Evolutionary conservation across 2,329 filamentous ascomycete species (phyloP).

Genomic region (Trichoderma polysporum): DNA sequence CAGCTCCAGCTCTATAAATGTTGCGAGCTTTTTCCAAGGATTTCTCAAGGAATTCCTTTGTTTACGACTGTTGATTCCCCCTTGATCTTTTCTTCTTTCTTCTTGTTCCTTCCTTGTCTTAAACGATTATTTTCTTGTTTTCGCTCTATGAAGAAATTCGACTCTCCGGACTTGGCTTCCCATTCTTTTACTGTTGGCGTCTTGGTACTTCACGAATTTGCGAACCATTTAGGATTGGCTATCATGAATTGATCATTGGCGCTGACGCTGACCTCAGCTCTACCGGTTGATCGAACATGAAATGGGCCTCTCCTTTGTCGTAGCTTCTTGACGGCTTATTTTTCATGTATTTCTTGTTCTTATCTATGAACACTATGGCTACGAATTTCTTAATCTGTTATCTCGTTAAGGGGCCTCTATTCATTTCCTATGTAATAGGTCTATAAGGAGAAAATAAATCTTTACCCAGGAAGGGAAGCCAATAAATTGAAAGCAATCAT

Average conservation of each 20-base stretch:
- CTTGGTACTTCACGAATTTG: background rate
- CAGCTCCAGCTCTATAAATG: constrained; percentile 33
- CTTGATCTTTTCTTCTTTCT: background rate
- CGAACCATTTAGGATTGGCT: background rate
- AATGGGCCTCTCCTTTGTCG: background rate
- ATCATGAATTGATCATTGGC: background rate
- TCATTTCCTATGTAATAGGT: background rate
- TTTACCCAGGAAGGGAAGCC: background rate
- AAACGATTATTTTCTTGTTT: background rate
- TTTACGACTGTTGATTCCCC: background rate
- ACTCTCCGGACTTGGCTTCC: background rate
- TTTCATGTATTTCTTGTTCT: background rate
- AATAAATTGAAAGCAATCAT: constrained; percentile 9
- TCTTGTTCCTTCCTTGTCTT: background rate
- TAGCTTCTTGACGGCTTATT: background rate
- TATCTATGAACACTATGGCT: constrained; percentile 3
- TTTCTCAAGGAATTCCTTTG: background rate
- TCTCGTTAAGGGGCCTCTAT: background rate
- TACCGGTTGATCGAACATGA: background rate
- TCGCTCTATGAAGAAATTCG: background rate
- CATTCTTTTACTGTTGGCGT: background rate
- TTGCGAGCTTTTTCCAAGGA: background rate
- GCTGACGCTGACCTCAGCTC: background rate
- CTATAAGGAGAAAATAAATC: background rate
- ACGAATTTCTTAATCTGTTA: constrained; percentile 1